phyloP scores from a whole-genome alignment of 2,329 filamentous ascomycete genomes.

The Colletotrichum ledebouriae region DNA sequence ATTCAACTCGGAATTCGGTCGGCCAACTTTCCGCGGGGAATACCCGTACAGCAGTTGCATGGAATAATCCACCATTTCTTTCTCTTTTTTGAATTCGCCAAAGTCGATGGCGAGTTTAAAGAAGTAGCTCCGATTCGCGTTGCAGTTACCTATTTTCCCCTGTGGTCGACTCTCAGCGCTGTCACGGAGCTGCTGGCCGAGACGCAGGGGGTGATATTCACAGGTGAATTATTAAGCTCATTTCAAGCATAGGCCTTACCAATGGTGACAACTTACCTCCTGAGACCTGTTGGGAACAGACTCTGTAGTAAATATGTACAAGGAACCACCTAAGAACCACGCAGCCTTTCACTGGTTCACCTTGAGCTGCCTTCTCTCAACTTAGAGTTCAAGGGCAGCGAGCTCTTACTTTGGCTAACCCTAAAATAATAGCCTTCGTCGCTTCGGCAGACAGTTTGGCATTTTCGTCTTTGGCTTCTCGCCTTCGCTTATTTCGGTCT shows the following conservation, averaged over 20 bases:
- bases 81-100: too few species aligned
- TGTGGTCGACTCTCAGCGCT: too few species aligned
- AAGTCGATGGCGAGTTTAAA: too few species aligned
- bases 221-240: background rate
- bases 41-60: background rate
- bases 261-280: conserved; percentile 9
- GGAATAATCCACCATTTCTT: too few species aligned
- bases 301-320: background rate
- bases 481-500: background rate
- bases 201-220: too few species aligned
- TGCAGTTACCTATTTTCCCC: too few species aligned
- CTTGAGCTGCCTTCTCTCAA: conserved; percentile 32
- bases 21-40: conserved; percentile 9
- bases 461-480: background rate
- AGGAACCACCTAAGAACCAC: conserved; percentile 25
- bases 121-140: too few species aligned
- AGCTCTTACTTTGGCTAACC: conserved; percentile 1
- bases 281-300: conserved; percentile 15
- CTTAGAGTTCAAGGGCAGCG: conserved; percentile 29
- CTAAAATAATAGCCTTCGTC: conserved; percentile 14
- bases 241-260: conserved; percentile 1
- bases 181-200: background rate
- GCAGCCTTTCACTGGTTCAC: conserved; percentile 32
- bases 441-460: background rate
- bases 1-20: background rate